Percentiles rank a stretch among this genome's conserved stretches.
Evolutionary conservation across 2,329 filamentous ascomycete genomes (phyloP).

Genomic region (Acarospora socialis): DNA sequence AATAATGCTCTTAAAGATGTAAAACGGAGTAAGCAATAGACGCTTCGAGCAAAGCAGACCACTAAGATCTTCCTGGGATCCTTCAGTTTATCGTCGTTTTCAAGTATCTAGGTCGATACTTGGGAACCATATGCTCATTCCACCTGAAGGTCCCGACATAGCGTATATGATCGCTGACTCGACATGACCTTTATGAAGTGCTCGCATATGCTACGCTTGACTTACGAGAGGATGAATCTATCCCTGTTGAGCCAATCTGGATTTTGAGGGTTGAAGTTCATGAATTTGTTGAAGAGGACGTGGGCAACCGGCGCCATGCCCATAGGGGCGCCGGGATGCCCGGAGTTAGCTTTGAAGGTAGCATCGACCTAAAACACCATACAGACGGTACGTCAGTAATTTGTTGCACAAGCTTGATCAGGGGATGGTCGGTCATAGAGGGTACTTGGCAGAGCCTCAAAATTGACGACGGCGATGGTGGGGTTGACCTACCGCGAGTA

Average conservation of each 20-base stretch:
- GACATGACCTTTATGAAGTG: conserved; percentile 2
- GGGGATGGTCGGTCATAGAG: conserved; percentile 3
- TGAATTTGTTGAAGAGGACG: conserved; percentile 97
- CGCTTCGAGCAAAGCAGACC: not conserved
- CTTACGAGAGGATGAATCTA: conserved; percentile 97
- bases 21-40: conserved; percentile 11
- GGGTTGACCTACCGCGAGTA: conserved; percentile 66
- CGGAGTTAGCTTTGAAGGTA: conserved; percentile 87
- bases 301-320: conserved; percentile 88
- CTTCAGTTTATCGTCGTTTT: not conserved
- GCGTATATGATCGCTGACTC: too few species aligned
- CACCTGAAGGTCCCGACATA: too few species aligned
- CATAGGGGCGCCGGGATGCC: conserved; percentile 98
- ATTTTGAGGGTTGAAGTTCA: conserved; percentile 99
- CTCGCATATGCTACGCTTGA: conserved; percentile 20
- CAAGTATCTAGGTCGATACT: not conserved
- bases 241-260: conserved; percentile 94
- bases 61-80: not conserved
- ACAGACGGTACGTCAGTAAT: too few species aligned
- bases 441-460: conserved; percentile 1
- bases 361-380: conserved; percentile 99
- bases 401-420: not conserved
- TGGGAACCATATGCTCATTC: conserved; percentile 8
- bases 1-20: too few species aligned
- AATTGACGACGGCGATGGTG: conserved; percentile 14